Conservation (phyloP, 495 filamentous ascomycete genomes). For the Penicillium cosmopolitanum region DNA sequence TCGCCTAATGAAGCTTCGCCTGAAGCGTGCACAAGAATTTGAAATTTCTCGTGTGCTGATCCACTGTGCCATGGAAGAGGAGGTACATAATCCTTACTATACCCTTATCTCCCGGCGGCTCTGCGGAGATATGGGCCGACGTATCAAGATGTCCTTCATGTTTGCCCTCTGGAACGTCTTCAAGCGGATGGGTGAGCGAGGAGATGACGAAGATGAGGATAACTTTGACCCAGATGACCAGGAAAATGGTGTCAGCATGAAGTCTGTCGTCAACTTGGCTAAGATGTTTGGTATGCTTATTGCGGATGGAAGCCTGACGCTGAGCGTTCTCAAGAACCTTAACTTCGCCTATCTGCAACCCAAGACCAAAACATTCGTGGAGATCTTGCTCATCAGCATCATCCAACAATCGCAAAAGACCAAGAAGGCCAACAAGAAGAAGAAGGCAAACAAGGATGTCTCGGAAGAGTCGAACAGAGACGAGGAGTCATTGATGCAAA, state of each 20-base stretch:
- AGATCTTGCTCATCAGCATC: conserved; percentile 75
- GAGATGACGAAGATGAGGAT: conserved; percentile 57
- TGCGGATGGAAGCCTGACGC: conserved; percentile 61
- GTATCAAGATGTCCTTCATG: conserved; percentile 80
- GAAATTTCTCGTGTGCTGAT: conserved; percentile 89
- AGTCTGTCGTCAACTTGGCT: conserved; percentile 83
- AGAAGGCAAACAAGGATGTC: conserved; percentile 26
- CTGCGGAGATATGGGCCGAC: conserved; percentile 65
- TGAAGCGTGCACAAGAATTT: conserved; percentile 82
- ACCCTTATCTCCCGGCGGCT: conserved; percentile 77
- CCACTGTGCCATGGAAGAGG: conserved; percentile 83
- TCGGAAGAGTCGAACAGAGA: conserved; percentile 39
- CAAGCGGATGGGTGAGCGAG: conserved; percentile 76
- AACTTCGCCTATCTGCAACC: conserved; percentile 77
- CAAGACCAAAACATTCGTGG: conserved; percentile 76
- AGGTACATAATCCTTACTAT: conserved; percentile 91
- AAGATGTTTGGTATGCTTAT: conserved; percentile 82
- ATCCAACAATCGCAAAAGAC: conserved; percentile 64
- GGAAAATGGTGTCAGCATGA: conserved; percentile 51
- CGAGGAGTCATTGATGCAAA: conserved; percentile 59
- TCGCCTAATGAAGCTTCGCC: conserved; percentile 75
- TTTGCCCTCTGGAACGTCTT: conserved; percentile 87
- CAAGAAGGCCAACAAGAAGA: conserved; percentile 32
- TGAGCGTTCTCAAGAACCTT: conserved; percentile 74
- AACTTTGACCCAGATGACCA: conserved; percentile 56